Base-by-base conservation (phyloP, 352 stramenopile species). In the Pythium guiyangense region DNA sequence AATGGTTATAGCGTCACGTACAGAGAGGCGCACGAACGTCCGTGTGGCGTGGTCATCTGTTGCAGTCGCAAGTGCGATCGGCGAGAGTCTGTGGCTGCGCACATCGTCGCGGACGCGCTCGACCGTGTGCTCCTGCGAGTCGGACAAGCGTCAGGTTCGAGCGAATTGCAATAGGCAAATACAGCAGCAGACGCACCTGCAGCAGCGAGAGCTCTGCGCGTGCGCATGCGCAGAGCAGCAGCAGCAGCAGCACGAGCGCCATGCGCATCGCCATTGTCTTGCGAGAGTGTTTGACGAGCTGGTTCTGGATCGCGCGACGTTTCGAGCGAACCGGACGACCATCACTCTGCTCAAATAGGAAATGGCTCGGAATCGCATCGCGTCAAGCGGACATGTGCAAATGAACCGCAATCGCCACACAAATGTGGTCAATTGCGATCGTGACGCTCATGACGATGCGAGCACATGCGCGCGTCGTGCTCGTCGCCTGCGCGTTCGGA, bases 121-220 rank as follows among this genome's bases (percentile, higher is more conserved):
- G 14, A 42, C 20, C 11, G 14, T n/a, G 15, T 6, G 25, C 35
- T 54, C 34, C 49, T 54, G 35, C 35, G 20, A n/a, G n/a, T n/a
- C n/a, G n/a, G n/a, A n/a, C n/a, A n/a, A n/a, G n/a, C n/a, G n/a
- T n/a, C n/a, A n/a, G n/a, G n/a, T n/a, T n/a, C n/a, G n/a, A n/a
- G n/a, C n/a, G n/a, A n/a, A n/a, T n/a, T n/a, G n/a, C n/a, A n/a
- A n/a, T n/a, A n/a, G n/a, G n/a, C n/a, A n/a, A n/a, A n/a, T n/a
- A n/a, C n/a, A n/a, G n/a, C n/a, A n/a, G n/a, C n/a, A 15, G 3
- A 46, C 53, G 39, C 40, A 74, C 63, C 46, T 62, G 59, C 29
- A 39, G 42, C 44, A 74, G 61, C 8, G 42, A 53, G 22, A 74
- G 37, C 17, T 62, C 20, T 20, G 35, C 40, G 31, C 25, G 20